Conservation (phyloP, 306 rosid species). For the Myrica gale region DNA sequence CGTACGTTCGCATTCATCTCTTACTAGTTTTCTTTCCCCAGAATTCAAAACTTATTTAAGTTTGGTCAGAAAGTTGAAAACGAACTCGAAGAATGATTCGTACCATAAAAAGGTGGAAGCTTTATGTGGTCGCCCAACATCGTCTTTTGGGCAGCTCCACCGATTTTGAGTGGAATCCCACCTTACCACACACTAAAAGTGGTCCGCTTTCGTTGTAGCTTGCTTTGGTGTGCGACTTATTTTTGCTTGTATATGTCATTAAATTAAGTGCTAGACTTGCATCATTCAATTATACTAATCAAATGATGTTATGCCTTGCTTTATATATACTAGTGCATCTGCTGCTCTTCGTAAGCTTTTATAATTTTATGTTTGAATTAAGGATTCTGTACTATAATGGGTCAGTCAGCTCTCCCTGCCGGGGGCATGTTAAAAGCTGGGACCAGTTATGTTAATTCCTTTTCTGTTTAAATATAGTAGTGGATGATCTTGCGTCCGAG, state of each 20-base stretch:
- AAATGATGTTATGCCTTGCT: slow-evolving; percentile 17
- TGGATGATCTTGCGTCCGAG: neutral
- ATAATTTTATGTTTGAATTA: neutral
- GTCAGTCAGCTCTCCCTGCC: neutral
- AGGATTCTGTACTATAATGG: neutral
- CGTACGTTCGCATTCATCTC: too few species aligned
- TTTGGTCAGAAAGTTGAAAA: neutral
- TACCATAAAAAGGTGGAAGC: slow-evolving; percentile 28
- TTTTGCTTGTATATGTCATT: slow-evolving; percentile 25
- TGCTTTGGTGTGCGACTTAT: slow-evolving; percentile 30
- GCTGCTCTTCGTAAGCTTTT: neutral
- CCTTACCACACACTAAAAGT: slow-evolving; percentile 52
- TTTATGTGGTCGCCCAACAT: slow-evolving; percentile 38
- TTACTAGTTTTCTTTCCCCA: too few species aligned
- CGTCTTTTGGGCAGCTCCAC: slow-evolving; percentile 41
- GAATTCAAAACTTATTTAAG: too few species aligned
- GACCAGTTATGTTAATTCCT: neutral
- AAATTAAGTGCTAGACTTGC: neutral
- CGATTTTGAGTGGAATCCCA: slow-evolving; percentile 64
- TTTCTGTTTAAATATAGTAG: neutral
- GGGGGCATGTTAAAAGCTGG: neutral
- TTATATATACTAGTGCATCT: slow-evolving; percentile 26
- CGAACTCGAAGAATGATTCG: slow-evolving; percentile 8
- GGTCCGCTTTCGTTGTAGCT: slow-evolving; percentile 39
- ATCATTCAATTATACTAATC: slow-evolving; percentile 23